Base-by-base conservation (phyloP, 768 basidiomycete species). In the Trametes gibbosa region DNA sequence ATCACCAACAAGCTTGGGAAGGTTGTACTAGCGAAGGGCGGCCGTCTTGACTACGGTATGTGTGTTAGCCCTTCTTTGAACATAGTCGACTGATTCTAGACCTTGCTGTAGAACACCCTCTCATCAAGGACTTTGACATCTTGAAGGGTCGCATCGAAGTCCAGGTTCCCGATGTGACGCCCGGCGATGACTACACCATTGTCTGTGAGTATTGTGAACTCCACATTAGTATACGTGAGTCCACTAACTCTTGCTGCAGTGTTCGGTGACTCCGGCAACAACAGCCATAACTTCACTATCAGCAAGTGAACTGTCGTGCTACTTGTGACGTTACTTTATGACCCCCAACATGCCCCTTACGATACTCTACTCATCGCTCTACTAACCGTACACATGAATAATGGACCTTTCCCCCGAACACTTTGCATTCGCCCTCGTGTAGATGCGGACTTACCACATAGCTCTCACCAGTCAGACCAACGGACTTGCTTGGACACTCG, bases 201-300 rank as follows among this genome's bases (percentile, higher is more conserved):
- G 77, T 77, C 51, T 68, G 80, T 82, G 61, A 74, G 80, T 76
- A 51, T 13, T 5, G 43, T 3, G 3, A 23, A 21, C 10, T 23
- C 40, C 40, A 16, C 24, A 3, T 13, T 5, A 21, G 3, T 21
- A 1, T 10, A n/a, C 10, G n/a, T 10, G 5, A 8, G 21, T 24
- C 6, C 7, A n/a, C 35, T 39, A 32, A 25, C 47, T 13, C 23
- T 17, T 47, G 34, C 16, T 1, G 16, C 47, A 81, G 81, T 81
- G 50, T 79, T 79, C 56, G 80, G 81, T 19, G 78, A 81, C 64
- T 81, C 81, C 32, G 79, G 79, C 41, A 76, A 81, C 67, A 65
- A 66, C 54, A 79, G 78, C 63, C 70, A 70, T 8, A 54, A 58
- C 14, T 80, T 80, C 69, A 70, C 69, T 19, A 74, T 80, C 59